Conservation (phyloP, 2,329 filamentous ascomycete species). For the Sphaerulina vaccinii region DNA sequence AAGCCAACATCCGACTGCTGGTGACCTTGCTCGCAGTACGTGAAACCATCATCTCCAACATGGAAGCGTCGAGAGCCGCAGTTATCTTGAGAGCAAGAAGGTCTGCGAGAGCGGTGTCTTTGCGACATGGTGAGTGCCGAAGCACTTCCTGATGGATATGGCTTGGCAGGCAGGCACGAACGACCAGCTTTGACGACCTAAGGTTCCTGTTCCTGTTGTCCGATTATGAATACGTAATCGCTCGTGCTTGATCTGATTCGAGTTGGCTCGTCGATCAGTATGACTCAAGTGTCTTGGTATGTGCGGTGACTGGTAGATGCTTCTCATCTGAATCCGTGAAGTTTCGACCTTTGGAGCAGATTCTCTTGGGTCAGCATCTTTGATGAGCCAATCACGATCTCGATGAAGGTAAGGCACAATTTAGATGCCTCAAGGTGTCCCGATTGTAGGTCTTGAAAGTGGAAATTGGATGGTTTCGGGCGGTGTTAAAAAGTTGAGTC, state of each 20-base stretch:
- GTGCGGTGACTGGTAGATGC: too few species aligned
- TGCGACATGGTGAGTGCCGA: conserved; percentile 26
- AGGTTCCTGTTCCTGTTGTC: neutral
- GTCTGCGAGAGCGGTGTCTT: conserved; percentile 15
- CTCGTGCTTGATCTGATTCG: too few species aligned
- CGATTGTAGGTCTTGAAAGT: too few species aligned
- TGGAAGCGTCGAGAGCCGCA: conserved; percentile 69
- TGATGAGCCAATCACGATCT: neutral
- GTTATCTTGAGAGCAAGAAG: conserved; percentile 41
- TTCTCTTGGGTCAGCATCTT: neutral
- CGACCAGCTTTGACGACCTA: neutral
- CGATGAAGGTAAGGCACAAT: neutral
- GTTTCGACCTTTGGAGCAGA: neutral
- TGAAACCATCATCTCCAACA: conserved; percentile 71
- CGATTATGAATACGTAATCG: too few species aligned
- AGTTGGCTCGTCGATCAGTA: too few species aligned
- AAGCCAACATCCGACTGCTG: conserved; percentile 66
- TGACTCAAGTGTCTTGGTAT: too few species aligned
- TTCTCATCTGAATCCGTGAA: neutral
- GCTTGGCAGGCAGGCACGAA: neutral
- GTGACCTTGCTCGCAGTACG: conserved; percentile 79
- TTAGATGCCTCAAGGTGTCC: too few species aligned
- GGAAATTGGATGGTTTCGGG: too few species aligned
- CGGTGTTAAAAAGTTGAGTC: too few species aligned
- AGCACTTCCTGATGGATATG: conserved; percentile 2